Base-by-base conservation (phyloP, 305 asterid genomes). In the Petunia hybrid region DNA sequence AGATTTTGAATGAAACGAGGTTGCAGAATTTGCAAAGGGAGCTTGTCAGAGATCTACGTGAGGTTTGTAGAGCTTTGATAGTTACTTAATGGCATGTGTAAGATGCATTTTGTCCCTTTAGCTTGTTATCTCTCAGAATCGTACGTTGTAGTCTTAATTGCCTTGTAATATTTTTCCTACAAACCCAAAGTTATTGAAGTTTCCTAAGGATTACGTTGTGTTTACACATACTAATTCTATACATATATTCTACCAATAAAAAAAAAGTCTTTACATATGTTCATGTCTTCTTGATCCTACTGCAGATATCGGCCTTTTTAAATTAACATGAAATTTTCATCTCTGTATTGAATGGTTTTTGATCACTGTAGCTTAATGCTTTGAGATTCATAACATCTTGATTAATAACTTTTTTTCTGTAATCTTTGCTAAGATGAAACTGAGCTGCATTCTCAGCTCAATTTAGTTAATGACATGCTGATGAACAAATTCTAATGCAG, bases 1-100 rank as follows among this genome's bases (percentile, higher is more conserved):
- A 95, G 92, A 93, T 95, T 86, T 82, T 95, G 85, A 95, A 95
- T 82, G 99, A 95, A 91, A 95, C 98, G 8, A 89, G 99, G 85
- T 86, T 95, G 86, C 99, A 93, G 83, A 93, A 93, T 86, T 86
- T 95, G 95, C 99, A 93, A 87, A 88, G 95, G 4, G 93, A 92
- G 83, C 97, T 95, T 92, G 97, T 95, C 64, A 90, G 86, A 76
- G 97, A 92, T 87, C 94, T 95, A 63, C 93, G 89, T 0, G 97
- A 95, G 99, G 99, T 93, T 84, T 78, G 97, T 91, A 61, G 56
- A 22, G 73, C 9, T 65, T 74, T 62, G 39, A 65, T 73, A 51
- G 46, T 48, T 73, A 73, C 36, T 48, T 36, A 73, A 73, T 48
- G 46, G 14, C 63, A 73, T 13, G 8, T 51, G 1, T 36, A 51